phyloP scores from a whole-genome alignment of 768 basidiomycete species.

The Serendipita sp. region DNA sequence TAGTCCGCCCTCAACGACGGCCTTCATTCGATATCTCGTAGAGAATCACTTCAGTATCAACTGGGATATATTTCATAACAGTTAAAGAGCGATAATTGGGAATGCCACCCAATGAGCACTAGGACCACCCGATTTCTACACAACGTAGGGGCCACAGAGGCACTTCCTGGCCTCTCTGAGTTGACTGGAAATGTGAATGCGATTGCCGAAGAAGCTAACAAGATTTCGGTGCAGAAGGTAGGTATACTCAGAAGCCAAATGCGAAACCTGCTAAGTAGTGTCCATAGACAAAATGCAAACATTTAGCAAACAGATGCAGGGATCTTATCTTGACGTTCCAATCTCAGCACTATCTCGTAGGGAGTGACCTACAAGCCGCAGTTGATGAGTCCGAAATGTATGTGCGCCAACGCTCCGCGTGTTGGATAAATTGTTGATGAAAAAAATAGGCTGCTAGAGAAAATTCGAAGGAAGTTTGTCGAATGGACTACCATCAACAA shows the following conservation, averaged over 20 bases:
- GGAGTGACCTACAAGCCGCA: slow-evolving; percentile 26
- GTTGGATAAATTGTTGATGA: neutral
- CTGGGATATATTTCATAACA: neutral
- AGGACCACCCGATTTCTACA: neutral
- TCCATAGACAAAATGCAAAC: slow-evolving; percentile 27
- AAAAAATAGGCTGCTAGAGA: slow-evolving; percentile 26
- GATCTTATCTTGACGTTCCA: slow-evolving; percentile 25
- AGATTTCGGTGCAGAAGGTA: slow-evolving; percentile 34
- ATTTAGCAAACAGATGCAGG: slow-evolving; percentile 29
- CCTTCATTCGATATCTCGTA: too few species aligned
- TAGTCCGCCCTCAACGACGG: too few species aligned
- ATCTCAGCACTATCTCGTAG: slow-evolving; percentile 27
- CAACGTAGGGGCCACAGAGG: neutral
- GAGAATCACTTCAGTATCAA: too few species aligned
- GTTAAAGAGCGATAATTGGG: too few species aligned
- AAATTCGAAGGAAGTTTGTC: slow-evolving; percentile 25
- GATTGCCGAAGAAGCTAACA: slow-evolving; percentile 8
- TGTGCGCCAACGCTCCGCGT: slow-evolving; percentile 14
- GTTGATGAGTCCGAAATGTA: slow-evolving; percentile 33
- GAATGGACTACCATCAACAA: slow-evolving; percentile 27
- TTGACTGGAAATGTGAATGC: slow-evolving; percentile 5
- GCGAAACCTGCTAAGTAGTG: neutral
- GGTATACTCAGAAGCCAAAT: neutral
- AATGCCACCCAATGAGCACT: neutral
- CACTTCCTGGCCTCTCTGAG: neutral